Conservation (phyloP, 2,329 filamentous ascomycete species). For the Falciphora oryzae region DNA sequence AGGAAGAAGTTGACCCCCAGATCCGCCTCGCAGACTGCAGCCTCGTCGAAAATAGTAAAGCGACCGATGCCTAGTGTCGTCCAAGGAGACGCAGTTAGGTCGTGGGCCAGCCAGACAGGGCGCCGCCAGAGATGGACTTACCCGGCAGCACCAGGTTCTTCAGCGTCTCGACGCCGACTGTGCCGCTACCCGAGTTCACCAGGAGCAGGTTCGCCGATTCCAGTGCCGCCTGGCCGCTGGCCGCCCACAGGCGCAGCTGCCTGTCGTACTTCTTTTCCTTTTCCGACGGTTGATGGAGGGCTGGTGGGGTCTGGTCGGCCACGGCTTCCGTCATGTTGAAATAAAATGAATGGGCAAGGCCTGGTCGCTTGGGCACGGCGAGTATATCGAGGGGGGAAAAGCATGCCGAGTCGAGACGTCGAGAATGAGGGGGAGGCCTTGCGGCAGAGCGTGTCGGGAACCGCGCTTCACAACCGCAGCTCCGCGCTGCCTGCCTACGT, state of each 20-base stretch:
- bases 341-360: not conserved
- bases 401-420: too few species aligned
- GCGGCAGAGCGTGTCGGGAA: too few species aligned
- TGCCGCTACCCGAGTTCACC: conserved; percentile 80
- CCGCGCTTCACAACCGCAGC: not conserved
- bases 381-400: too few species aligned
- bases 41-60: conserved; percentile 85
- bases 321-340: conserved; percentile 39
- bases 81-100: conserved; percentile 10
- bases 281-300: conserved; percentile 49
- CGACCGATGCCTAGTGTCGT: conserved; percentile 63
- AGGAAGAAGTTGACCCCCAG: conserved; percentile 97
- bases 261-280: conserved; percentile 83
- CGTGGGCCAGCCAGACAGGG: conserved; percentile 13
- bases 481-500: not conserved
- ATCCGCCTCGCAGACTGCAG: conserved; percentile 71
- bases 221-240: conserved; percentile 81
- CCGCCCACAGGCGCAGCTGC: conserved; percentile 92
- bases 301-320: conserved; percentile 38
- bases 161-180: conserved; percentile 81
- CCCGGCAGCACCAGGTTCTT: conserved; percentile 96
- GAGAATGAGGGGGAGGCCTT: too few species aligned
- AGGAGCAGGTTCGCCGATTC: conserved; percentile 90
- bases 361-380: too few species aligned
- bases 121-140: conserved; percentile 25